Percentiles rank a stretch among this genome's conserved stretches.
Evolutionary conservation across 345 rosid species (phyloP).

Genomic region (Angophora floribunda): DNA sequence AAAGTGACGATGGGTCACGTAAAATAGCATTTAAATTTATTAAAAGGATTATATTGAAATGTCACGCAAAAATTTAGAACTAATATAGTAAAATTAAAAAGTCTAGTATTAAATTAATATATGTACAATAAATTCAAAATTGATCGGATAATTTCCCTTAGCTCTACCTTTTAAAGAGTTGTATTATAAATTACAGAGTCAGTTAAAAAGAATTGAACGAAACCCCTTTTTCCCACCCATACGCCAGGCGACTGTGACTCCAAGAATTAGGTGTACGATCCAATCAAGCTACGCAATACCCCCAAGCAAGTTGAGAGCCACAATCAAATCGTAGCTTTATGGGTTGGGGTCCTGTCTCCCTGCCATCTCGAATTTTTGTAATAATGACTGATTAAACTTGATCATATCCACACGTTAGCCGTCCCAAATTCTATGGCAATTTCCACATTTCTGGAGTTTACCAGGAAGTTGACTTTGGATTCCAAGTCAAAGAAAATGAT

Average conservation of each 20-base stretch:
- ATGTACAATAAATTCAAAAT: background rate
- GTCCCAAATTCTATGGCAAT: background rate
- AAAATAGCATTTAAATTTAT: background rate
- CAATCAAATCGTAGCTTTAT: background rate
- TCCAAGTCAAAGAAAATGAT: background rate
- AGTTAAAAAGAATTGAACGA: background rate
- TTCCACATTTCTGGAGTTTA: background rate
- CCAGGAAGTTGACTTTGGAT: background rate
- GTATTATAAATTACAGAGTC: background rate
- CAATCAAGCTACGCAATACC: background rate
- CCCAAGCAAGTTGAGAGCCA: background rate
- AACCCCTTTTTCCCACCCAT: background rate
- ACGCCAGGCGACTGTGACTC: background rate
- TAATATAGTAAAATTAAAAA: background rate
- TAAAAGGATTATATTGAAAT: background rate
- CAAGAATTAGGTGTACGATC: background rate
- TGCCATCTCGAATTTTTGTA: background rate
- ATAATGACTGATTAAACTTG: background rate
- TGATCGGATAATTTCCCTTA: background rate
- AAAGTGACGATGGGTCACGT: fast-evolving
- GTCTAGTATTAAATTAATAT: fast-evolving
- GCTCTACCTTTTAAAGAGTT: background rate
- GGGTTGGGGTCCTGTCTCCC: background rate
- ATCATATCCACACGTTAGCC: background rate
- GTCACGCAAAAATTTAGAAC: fast-evolving